A percentile compares a stretch with the other conserved stretches of the same genome.
These are phyloP conservation scores for Xerophyta viscosa DNA, from an alignment of 106 monocot species.

Conservation along the genomic window DNA sequence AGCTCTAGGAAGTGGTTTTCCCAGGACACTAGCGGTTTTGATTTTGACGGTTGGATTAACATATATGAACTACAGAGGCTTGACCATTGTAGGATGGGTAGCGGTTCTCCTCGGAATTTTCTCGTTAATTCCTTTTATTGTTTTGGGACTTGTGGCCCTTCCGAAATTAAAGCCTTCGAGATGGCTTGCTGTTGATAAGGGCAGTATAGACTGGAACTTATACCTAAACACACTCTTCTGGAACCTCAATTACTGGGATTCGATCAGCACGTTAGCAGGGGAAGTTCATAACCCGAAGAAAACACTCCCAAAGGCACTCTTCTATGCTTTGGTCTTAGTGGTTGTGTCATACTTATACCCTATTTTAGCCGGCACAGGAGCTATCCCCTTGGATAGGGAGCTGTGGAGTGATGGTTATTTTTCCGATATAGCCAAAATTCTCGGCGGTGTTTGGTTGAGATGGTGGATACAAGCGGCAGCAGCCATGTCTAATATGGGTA, in stretches of 20 bases:
- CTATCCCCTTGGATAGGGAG: slow-evolving; percentile 36
- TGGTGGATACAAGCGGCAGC: slow-evolving; percentile 59
- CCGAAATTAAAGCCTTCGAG: slow-evolving; percentile 34
- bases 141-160: slow-evolving; percentile 49
- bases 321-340: slow-evolving; percentile 52
- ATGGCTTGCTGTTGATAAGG: slow-evolving; percentile 31
- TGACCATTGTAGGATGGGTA: slow-evolving; percentile 64
- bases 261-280: slow-evolving; percentile 59
- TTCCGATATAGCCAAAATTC: slow-evolving; percentile 43
- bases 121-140: slow-evolving; percentile 48
- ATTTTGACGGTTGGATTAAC: slow-evolving; percentile 40
- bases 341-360: slow-evolving; percentile 51
- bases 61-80: slow-evolving; percentile 60
- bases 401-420: slow-evolving; percentile 64
- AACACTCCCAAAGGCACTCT: slow-evolving; percentile 58
- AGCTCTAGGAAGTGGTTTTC: slow-evolving; percentile 33
- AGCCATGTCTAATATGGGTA: slow-evolving; percentile 62
- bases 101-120: slow-evolving; percentile 53
- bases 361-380: slow-evolving; percentile 45
- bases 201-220: slow-evolving; percentile 41
- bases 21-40: slow-evolving; percentile 32
- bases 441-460: slow-evolving; percentile 50
- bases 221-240: slow-evolving; percentile 73
- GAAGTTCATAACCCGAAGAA: slow-evolving; percentile 58
- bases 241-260: slow-evolving; percentile 83